These are phyloP conservation scores for Phytopythium helicoides DNA, from an alignment of 352 stramenopile genomes.

Conservation along the genomic window DNA sequence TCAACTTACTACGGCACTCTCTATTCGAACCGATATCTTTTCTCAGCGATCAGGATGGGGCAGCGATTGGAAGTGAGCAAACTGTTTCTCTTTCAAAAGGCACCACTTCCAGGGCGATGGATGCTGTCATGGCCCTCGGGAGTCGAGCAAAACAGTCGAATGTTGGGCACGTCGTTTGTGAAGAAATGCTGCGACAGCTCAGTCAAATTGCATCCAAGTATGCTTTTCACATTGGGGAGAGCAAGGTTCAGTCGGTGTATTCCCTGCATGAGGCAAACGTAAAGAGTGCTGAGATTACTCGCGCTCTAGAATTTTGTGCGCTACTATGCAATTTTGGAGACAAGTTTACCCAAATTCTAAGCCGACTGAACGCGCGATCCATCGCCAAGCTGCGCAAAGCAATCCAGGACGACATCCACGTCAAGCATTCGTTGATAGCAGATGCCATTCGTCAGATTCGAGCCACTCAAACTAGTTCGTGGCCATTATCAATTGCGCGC, in stretches of 20 bases:
- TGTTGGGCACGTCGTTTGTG: slow-evolving; percentile 19
- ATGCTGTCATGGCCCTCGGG: slow-evolving; percentile 18
- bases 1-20: slow-evolving; percentile 23
- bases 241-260: slow-evolving; percentile 12
- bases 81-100: slow-evolving; percentile 18
- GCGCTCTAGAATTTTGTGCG: slow-evolving; percentile 24
- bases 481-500: slow-evolving; percentile 11
- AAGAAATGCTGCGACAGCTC: slow-evolving; percentile 34
- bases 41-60: slow-evolving; percentile 16
- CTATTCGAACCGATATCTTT: slow-evolving; percentile 45
- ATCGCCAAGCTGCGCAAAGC: slow-evolving; percentile 14
- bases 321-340: slow-evolving; percentile 35
- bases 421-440: slow-evolving; percentile 34
- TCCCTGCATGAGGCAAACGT: slow-evolving; percentile 26
- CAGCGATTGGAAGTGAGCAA: slow-evolving; percentile 10
- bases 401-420: slow-evolving; percentile 24
- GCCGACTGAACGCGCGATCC: slow-evolving; percentile 23
- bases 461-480: slow-evolving; percentile 8
- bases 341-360: slow-evolving; percentile 18
- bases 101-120: slow-evolving; percentile 23
- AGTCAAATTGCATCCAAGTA: slow-evolving; percentile 30
- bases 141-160: slow-evolving; percentile 11
- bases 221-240: slow-evolving; percentile 24
- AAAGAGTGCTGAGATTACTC: slow-evolving; percentile 16
- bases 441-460: slow-evolving; percentile 20